Evolutionary conservation across 148 eudicot genomes (phyloP).

Genomic region (Mesembryanthemum crystallinum): DNA sequence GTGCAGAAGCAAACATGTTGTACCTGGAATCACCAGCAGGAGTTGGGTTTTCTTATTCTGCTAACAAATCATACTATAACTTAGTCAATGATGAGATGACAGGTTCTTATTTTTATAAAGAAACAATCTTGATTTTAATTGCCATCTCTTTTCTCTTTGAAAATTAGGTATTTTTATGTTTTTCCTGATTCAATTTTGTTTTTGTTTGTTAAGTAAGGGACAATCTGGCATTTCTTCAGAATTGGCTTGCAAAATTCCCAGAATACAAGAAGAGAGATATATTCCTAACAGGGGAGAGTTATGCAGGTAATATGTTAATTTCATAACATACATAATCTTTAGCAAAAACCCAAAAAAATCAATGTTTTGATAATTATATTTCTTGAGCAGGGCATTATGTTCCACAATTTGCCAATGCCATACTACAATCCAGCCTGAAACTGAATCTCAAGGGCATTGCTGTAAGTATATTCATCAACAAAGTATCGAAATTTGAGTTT

Average conservation of each 20-base stretch:
- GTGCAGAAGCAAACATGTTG: constrained; percentile 75
- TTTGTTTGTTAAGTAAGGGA: constrained; percentile 43
- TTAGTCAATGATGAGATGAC: constrained; percentile 52
- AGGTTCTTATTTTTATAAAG: constrained; percentile 30
- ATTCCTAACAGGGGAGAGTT: constrained; percentile 75
- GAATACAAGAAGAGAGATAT: constrained; percentile 61
- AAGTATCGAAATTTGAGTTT: too few species aligned
- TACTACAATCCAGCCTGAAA: constrained; percentile 43
- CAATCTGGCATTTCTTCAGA: constrained; percentile 54
- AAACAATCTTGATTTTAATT: not conserved
- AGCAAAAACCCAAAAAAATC: not conserved
- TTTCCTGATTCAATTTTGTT: not conserved
- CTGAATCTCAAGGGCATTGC: constrained; percentile 70
- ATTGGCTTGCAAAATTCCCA: constrained; percentile 59
- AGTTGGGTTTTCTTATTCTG: constrained; percentile 79
- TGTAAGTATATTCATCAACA: too few species aligned
- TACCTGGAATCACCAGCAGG: constrained; percentile 80
- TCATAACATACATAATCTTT: not conserved
- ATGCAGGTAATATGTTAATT: constrained; percentile 41
- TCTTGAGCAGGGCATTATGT: constrained; percentile 71
- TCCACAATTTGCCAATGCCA: constrained; percentile 68
- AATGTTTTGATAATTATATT: not conserved
- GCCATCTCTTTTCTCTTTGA: not conserved
- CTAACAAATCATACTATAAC: constrained; percentile 49
- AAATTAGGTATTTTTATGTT: not conserved